Conservation (phyloP, 306 rosid species). For the Dalbergia cochinchinensis region DNA sequence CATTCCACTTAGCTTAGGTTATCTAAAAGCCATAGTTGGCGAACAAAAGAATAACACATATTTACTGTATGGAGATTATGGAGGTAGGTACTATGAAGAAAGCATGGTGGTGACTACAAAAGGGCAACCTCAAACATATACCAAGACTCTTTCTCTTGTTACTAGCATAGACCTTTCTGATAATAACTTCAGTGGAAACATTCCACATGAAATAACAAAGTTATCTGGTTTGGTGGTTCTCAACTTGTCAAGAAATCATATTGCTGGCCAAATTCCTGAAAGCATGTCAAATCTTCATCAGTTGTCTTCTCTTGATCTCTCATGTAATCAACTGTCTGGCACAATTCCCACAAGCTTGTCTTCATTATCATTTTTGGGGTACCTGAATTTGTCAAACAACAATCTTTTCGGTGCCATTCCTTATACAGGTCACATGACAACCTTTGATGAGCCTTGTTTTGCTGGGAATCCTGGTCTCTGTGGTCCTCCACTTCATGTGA, state of each 20-base stretch:
- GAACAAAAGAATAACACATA: not conserved
- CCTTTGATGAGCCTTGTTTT: constrained; percentile 49
- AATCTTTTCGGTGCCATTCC: constrained; percentile 54
- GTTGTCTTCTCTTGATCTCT: constrained; percentile 58
- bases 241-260: constrained; percentile 55
- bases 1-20: constrained; percentile 51
- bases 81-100: constrained; percentile 35
- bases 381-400: constrained; percentile 52
- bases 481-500: constrained; percentile 52
- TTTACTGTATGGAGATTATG: not conserved
- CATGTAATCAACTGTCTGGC: constrained; percentile 50
- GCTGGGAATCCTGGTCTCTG: constrained; percentile 56
- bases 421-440: constrained; percentile 46
- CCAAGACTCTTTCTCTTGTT: constrained; percentile 57
- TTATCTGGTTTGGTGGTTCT: constrained; percentile 51
- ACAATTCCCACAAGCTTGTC: constrained; percentile 54
- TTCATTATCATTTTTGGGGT: constrained; percentile 50
- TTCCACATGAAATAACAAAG: constrained; percentile 54
- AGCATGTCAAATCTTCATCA: constrained; percentile 52
- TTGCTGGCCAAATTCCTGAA: constrained; percentile 49
- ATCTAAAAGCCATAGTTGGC: constrained; percentile 42
- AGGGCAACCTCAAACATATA: not conserved
- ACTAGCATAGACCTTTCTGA: constrained; percentile 59
- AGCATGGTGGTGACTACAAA: constrained; percentile 41
- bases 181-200: constrained; percentile 51